Evolutionary conservation across 768 basidiomycete genomes (phyloP).

Genomic region (Russula brevipes): DNA sequence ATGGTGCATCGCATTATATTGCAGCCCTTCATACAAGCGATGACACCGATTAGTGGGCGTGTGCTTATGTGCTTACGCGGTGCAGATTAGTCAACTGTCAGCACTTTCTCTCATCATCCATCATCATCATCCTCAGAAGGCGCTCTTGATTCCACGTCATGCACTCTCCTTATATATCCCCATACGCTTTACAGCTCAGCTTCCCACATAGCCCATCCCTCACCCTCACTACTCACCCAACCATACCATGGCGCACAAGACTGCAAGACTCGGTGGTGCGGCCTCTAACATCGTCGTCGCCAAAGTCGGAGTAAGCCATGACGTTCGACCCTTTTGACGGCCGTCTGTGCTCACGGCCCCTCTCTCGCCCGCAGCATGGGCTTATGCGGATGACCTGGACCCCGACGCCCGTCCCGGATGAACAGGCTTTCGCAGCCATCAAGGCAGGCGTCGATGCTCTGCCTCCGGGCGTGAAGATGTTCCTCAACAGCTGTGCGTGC

Average conservation of each 20-base stretch:
- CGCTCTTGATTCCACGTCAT: too few relatives aligned
- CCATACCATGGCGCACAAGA: slow-evolving; percentile 31
- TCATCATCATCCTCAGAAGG: too few relatives aligned
- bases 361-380: slow-evolving; percentile 36
- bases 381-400: slow-evolving; percentile 59
- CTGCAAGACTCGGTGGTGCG: slow-evolving; percentile 37
- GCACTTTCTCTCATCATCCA: too few relatives aligned
- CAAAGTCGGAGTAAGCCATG: slow-evolving; percentile 36
- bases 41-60: too few relatives aligned
- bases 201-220: neutral
- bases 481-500: slow-evolving; percentile 47
- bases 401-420: slow-evolving; percentile 45
- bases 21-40: too few relatives aligned
- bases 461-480: slow-evolving; percentile 42
- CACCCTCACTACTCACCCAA: neutral
- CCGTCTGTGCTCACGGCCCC: neutral
- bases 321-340: neutral
- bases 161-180: too few relatives aligned
- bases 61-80: too few relatives aligned
- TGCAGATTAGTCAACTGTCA: too few relatives aligned
- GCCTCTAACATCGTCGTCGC: slow-evolving; percentile 36
- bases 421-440: slow-evolving; percentile 57
- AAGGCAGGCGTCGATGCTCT: slow-evolving; percentile 44
- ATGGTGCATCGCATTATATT: too few relatives aligned
- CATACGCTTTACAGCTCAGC: too few relatives aligned